Percentiles rank a stretch among this genome's conserved stretches.
Conservation (phyloP, 495 filamentous ascomycete species). For the Aspergillus taichungensis region DNA sequence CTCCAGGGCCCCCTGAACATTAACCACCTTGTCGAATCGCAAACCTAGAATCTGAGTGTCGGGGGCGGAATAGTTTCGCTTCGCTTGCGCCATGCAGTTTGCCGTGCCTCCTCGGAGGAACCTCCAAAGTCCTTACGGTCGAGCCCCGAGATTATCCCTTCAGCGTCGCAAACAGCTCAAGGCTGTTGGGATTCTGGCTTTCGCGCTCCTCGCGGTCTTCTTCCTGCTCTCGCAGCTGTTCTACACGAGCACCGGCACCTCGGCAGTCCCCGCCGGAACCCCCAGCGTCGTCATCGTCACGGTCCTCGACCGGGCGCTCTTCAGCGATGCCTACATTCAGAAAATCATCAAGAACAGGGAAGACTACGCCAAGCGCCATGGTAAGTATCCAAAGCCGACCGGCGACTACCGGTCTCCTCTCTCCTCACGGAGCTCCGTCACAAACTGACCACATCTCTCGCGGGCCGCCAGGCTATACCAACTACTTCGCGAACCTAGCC, state of each 20-base stretch:
- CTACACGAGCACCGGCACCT: slow-evolving; percentile 23
- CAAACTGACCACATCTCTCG: slow-evolving; percentile 3
- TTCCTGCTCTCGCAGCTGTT: slow-evolving; percentile 51
- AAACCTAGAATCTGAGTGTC: slow-evolving; percentile 10
- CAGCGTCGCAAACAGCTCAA: slow-evolving; percentile 62
- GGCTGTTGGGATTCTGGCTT: slow-evolving; percentile 45
- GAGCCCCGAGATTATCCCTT: slow-evolving; percentile 49
- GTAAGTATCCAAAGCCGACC: slow-evolving; percentile 41
- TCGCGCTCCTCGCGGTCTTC: slow-evolving; percentile 50
- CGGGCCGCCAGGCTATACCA: slow-evolving; percentile 64
- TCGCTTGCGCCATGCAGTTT: slow-evolving; percentile 64
- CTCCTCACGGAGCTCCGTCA: neutral
- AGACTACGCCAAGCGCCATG: slow-evolving; percentile 81
- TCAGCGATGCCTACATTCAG: slow-evolving; percentile 54
- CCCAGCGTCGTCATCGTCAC: slow-evolving; percentile 84
- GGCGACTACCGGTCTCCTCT: neutral
- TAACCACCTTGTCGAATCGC: no score
- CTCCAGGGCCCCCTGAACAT: no score
- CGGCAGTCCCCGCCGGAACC: slow-evolving; percentile 52
- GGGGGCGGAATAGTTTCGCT: slow-evolving; percentile 9
- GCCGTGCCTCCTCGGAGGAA: slow-evolving; percentile 79
- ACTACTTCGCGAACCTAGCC: slow-evolving; percentile 65
- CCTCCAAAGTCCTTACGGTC: slow-evolving; percentile 56
- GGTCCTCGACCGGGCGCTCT: slow-evolving; percentile 55
- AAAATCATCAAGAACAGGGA: slow-evolving; percentile 73